A percentile compares a stretch with the other conserved stretches of the same genome.
Conservation (phyloP, 2,329 filamentous ascomycete species). For the Chaetomium sp. region DNA sequence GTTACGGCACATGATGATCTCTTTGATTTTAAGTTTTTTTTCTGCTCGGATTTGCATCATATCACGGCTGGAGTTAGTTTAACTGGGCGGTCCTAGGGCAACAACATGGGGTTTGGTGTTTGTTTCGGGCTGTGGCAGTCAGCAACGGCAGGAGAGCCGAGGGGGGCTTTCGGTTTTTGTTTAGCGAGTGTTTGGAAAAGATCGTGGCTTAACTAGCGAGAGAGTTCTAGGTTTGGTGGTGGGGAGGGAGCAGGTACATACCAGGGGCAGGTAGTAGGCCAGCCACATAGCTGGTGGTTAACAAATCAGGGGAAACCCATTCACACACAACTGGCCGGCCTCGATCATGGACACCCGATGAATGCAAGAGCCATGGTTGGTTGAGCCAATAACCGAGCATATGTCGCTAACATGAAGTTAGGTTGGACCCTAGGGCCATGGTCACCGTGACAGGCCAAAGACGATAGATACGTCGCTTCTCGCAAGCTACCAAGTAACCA, state of each 20-base stretch:
- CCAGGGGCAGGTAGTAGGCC: neutral
- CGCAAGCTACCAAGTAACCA: no score
- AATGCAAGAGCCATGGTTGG: no score
- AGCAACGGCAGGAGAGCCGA: neutral
- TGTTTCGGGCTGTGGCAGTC: neutral
- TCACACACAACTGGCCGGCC: neutral
- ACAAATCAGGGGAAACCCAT: neutral
- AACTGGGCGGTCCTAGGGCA: neutral
- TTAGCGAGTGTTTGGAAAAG: neutral
- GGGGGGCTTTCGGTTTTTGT: neutral
- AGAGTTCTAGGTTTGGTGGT: neutral
- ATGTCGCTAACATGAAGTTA: no score
- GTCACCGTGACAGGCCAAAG: no score
- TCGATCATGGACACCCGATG: no score
- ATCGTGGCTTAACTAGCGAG: neutral
- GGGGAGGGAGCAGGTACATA: neutral
- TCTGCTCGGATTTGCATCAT: neutral
- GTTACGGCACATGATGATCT: neutral
- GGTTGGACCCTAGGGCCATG: no score
- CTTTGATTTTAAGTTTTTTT: neutral
- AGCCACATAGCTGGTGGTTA: neutral
- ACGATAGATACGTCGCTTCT: no score
- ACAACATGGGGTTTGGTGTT: neutral
- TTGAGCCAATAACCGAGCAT: no score
- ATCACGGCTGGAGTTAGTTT: conserved; percentile 9